phyloP scores from a whole-genome alignment of 495 filamentous ascomycete genomes.

The Penicillium cataractarum region DNA sequence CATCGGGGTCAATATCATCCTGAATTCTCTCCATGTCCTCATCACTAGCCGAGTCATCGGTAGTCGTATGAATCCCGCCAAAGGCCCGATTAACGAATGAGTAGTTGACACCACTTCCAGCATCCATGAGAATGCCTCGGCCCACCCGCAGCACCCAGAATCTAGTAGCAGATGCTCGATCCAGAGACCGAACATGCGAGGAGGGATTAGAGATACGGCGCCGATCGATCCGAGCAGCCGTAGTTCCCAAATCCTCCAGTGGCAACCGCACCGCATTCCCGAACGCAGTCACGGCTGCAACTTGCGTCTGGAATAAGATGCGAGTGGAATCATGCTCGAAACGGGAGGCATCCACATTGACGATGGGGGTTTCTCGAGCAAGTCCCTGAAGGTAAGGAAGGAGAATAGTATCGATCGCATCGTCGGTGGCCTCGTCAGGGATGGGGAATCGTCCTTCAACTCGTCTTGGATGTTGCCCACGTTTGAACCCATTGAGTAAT shows the following conservation, averaged over 20 bases:
- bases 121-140: conserved; percentile 63
- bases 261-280: conserved; percentile 54
- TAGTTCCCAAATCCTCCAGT: conserved; percentile 47
- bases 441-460: conserved; percentile 55
- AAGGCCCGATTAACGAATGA: conserved; percentile 65
- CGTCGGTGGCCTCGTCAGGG: conserved; percentile 46
- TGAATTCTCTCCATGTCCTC: conserved; percentile 45
- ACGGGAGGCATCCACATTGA: conserved; percentile 61
- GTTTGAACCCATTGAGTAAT: conserved; percentile 60
- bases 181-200: conserved; percentile 33
- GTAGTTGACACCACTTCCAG: conserved; percentile 60
- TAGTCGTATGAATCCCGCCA: conserved; percentile 53
- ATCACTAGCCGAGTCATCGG: conserved; percentile 41
- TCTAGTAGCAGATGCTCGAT: conserved; percentile 44
- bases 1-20: conserved; percentile 47
- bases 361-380: conserved; percentile 50
- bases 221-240: conserved; percentile 37
- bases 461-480: conserved; percentile 34
- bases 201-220: conserved; percentile 28
- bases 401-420: conserved; percentile 58
- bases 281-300: conserved; percentile 61
- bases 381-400: conserved; percentile 61
- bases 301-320: conserved; percentile 56
- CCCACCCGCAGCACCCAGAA: conserved; percentile 69
- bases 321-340: conserved; percentile 60